Evolutionary conservation across 768 basidiomycete species (phyloP), one percentile per base, ranked within the genome.

Genomic region (Russula dissimulans): DNA sequence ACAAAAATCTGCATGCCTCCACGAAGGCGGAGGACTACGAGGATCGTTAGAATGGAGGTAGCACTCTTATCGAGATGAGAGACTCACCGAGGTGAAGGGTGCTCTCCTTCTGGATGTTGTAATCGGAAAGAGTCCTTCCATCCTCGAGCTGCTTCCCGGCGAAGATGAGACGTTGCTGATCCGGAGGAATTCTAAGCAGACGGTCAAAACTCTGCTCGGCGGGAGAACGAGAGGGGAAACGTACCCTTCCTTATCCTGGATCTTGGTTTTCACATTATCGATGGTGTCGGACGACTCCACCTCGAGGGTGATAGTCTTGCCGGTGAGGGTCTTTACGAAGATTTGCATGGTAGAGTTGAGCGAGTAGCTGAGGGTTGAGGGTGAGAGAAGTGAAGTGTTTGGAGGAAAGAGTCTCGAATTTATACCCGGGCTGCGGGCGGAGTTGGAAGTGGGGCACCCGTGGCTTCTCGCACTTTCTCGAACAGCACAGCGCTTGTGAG

Each of bases 61-160:
- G 7, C 26, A 36, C 76, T 76, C 43, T 74, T 74, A 67, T 75
- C 75, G 8, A 77, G 74, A 55, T 77, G 75, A 36, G 64, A 61
- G 72, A 74, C 38, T 38, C 18, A 81, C 82, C 62, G 42, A 85
- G 75, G 68, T 82, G 80, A 15, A 83, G 76, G 34, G 81, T 83
- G 3, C 78, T 79, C 71, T 83, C 81, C 70, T 83, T 83, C 73
- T 83, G 82, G 60, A 85, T 84, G 72, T 84, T 82, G 70, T 85
- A 84, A 69, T 83, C 82, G 22, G 81, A 82, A 44, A 86, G 78
- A 41, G 83, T 90, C 43, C 89, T 80, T 47, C 89, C 89, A 70
- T 91, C 89, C 72, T 91, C 88, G 56, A 89, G 79, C 73, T 90
- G 88, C 76, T 90, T 90, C 57, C 87, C 88, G 56, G 87, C 88